Evolutionary conservation across 2,329 filamentous ascomycete species (phyloP), one percentile per base, ranked within the genome.

Genomic region (Nothophoma quercina): DNA sequence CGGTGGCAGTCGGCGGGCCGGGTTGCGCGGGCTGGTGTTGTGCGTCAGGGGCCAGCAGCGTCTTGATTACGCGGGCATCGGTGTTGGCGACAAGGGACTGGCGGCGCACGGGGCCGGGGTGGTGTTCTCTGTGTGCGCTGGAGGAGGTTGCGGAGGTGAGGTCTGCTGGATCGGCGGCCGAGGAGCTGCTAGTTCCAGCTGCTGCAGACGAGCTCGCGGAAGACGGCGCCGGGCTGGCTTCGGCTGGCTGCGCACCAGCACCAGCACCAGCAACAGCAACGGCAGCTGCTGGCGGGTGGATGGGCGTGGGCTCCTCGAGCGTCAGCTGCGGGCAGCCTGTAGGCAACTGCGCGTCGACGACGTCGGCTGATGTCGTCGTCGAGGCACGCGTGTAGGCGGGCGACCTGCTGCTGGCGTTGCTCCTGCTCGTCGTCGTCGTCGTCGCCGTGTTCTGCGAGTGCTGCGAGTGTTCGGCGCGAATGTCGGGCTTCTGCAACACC

Each of bases 41-140:
- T 32, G 54, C 33, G 52, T 76, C 75, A 40, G 78, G 69, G 60
- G 81, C 77, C 56, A 87, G 78, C 39, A 87, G 76, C 9, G 81
- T 81, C 57, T 77, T 81, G 63, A 84, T 83, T 44, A 76, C 62
- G 48, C 65, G 68, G 25, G 72, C 73, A 76, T 78, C 74, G 59
- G 76, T 64, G 59, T 64, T 64, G 49, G 65, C 64, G 39, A 75
- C 70, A 42, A 77, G 62, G 22, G 75, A 77, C 59, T 77, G 75
- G 48, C 67, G 67, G 49, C 75, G 71, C 25, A 64, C 41, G 62
- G 79, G 81, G 56, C 71, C 76, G 32, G 47, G 62, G 68, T 75
- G 23, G 75, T 77, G 41, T 26, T 52, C 49, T 30, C 53, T 47
- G 21, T 55, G 42, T 39, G 39, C 28, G 34, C 60, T 5, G 45